These are phyloP conservation scores for Triangularia setosa DNA, from an alignment of 2,329 filamentous ascomycete species.

Conservation along the genomic window DNA sequence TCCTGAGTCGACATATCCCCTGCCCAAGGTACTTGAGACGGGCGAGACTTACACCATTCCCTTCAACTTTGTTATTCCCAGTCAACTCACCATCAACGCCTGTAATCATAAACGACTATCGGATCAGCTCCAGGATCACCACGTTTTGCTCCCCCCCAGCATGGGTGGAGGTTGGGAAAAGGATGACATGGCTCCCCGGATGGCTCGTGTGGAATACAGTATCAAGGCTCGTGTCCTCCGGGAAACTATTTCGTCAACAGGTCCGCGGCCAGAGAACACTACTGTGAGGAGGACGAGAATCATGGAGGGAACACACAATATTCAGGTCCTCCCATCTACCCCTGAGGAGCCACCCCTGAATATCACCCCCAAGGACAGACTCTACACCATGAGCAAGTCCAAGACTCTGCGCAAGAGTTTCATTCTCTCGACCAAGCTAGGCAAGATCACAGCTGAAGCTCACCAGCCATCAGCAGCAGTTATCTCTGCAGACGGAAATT, in stretches of 20 bases:
- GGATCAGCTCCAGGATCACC: slow-evolving; percentile 46
- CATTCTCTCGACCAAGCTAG: slow-evolving; percentile 45
- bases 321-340: slow-evolving; percentile 51
- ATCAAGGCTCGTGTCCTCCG: slow-evolving; percentile 45
- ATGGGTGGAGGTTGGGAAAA: slow-evolving; percentile 47
- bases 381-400: slow-evolving; percentile 47
- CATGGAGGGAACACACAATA: slow-evolving; percentile 30
- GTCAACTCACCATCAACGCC: slow-evolving; percentile 52
- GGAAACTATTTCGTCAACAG: slow-evolving; percentile 27
- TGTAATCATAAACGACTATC: slow-evolving; percentile 48
- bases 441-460: slow-evolving; percentile 45
- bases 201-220: slow-evolving; percentile 51
- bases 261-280: slow-evolving; percentile 6
- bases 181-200: slow-evolving; percentile 53
- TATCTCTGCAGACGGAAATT: slow-evolving; percentile 47
- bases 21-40: slow-evolving; percentile 44
- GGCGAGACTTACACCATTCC: slow-evolving; percentile 48
- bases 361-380: slow-evolving; percentile 44
- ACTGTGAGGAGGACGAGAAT: slow-evolving; percentile 24
- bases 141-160: slow-evolving; percentile 51
- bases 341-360: slow-evolving; percentile 50
- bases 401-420: slow-evolving; percentile 53
- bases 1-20: slow-evolving; percentile 43
- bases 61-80: slow-evolving; percentile 58
- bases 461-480: slow-evolving; percentile 43